These are phyloP conservation scores for Fusarium sp. DNA, from an alignment of 2,329 filamentous ascomycete genomes.

Conservation along the genomic window DNA sequence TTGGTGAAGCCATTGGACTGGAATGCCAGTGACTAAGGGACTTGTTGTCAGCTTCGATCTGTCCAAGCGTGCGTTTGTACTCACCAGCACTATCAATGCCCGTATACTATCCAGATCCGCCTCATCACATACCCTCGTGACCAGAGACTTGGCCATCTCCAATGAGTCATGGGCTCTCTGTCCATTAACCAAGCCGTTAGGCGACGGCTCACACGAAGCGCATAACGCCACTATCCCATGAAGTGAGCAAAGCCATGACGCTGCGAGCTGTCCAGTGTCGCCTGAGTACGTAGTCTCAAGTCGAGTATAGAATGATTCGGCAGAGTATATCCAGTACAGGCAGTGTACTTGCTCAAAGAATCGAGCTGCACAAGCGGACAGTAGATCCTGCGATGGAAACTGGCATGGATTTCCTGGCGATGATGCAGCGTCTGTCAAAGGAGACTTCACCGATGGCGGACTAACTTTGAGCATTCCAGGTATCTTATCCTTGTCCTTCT, in stretches of 20 bases:
- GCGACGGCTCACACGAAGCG: not conserved
- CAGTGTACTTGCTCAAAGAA: not conserved
- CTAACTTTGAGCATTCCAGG: not conserved
- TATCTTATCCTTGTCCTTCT: not conserved
- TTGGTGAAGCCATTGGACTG: not conserved
- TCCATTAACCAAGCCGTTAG: rapidly evolving
- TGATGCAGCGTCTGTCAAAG: rapidly evolving
- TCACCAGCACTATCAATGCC: not conserved
- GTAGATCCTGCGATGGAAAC: not conserved
- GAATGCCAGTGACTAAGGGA: not conserved
- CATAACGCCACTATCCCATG: not conserved
- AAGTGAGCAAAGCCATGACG: not conserved
- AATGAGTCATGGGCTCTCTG: not conserved
- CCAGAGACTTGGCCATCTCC: not conserved
- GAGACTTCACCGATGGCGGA: not conserved
- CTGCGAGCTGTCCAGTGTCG: rapidly evolving
- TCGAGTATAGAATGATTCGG: not conserved
- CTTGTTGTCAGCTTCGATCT: too few relatives aligned
- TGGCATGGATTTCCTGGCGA: not conserved
- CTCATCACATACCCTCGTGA: not conserved
- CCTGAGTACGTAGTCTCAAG: not conserved
- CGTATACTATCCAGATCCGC: not conserved
- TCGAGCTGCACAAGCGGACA: rapidly evolving
- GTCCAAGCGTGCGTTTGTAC: too few relatives aligned
- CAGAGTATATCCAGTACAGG: not conserved